phyloP scores from a whole-genome alignment of 1,284 basidiomycete species.

The Pseudozyma sp. region DNA sequence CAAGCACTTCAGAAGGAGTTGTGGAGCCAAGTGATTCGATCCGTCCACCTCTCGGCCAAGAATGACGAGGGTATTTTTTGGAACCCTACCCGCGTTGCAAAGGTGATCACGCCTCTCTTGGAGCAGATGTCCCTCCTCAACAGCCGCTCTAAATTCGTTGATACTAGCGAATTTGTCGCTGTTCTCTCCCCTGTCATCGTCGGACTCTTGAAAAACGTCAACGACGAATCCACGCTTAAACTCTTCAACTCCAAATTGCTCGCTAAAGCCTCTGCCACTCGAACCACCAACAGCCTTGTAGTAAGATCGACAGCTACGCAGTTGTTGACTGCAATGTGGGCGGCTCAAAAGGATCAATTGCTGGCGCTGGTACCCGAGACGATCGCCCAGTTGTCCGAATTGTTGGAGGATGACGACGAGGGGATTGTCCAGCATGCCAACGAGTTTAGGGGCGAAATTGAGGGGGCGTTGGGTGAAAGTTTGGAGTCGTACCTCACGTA shows the following conservation, averaged over 20 bases:
- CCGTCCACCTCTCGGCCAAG: constrained; percentile 78
- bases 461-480: constrained; percentile 69
- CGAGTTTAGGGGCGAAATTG: constrained; percentile 70
- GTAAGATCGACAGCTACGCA: constrained; percentile 76
- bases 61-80: constrained; percentile 90
- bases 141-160: constrained; percentile 5
- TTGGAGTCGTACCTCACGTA: constrained; percentile 69
- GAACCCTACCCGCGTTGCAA: constrained; percentile 82
- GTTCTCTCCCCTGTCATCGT: constrained; percentile 69
- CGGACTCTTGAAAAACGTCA: constrained; percentile 74
- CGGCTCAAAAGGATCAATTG: constrained; percentile 73
- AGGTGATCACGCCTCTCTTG: constrained; percentile 75
- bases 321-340: constrained; percentile 81
- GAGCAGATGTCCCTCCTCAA: constrained; percentile 73
- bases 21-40: constrained; percentile 78
- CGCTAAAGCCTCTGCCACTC: constrained; percentile 76
- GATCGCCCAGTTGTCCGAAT: constrained; percentile 72
- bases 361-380: constrained; percentile 73
- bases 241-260: constrained; percentile 84
- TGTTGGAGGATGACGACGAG: constrained; percentile 71
- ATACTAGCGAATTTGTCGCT: constrained; percentile 18
- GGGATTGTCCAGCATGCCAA: constrained; percentile 70
- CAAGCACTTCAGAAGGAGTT: constrained; percentile 66
- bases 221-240: constrained; percentile 77
- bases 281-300: constrained; percentile 65